Evolutionary conservation across 345 rosid genomes (phyloP).

Genomic region (Boechera divaricarpa): DNA sequence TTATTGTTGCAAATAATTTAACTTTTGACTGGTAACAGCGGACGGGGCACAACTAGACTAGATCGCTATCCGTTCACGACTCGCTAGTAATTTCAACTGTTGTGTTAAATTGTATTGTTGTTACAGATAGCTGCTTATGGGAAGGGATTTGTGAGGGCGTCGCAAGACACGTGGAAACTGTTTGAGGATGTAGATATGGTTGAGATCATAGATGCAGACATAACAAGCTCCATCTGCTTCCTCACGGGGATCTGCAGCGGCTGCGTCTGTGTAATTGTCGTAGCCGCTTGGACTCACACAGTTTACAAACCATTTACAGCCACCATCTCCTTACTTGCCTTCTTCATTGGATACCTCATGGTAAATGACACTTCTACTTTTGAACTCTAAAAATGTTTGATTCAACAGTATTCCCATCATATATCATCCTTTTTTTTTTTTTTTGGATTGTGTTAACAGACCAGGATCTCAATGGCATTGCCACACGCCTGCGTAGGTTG

Average conservation of each 20-base stretch:
- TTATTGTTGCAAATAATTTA: neutral
- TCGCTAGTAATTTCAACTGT: neutral
- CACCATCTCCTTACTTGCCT: conserved; percentile 72
- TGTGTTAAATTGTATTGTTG: neutral
- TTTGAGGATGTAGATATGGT: conserved; percentile 67
- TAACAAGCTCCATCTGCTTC: conserved; percentile 91
- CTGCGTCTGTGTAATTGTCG: conserved; percentile 80
- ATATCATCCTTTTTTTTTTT: neutral
- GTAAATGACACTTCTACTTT: conserved; percentile 42
- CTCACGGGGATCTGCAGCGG: conserved; percentile 95
- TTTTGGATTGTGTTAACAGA: conserved; percentile 51
- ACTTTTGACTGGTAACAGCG: neutral
- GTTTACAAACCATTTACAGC: conserved; percentile 77
- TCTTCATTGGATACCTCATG: conserved; percentile 92
- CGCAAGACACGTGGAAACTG: conserved; percentile 88
- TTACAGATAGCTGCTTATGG: conserved; percentile 90
- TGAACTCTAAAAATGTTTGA: neutral
- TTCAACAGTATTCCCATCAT: neutral
- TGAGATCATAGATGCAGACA: conserved; percentile 76
- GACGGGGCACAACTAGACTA: neutral
- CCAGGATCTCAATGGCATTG: conserved; percentile 96
- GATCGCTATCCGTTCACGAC: neutral
- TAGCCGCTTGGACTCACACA: conserved; percentile 79
- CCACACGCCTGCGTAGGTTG: conserved; percentile 97
- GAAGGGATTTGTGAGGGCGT: conserved; percentile 90